These are phyloP conservation scores for Aspergillus brunneoviolaceus DNA, from an alignment of 2,329 filamentous ascomycete genomes.

Conservation along the genomic window DNA sequence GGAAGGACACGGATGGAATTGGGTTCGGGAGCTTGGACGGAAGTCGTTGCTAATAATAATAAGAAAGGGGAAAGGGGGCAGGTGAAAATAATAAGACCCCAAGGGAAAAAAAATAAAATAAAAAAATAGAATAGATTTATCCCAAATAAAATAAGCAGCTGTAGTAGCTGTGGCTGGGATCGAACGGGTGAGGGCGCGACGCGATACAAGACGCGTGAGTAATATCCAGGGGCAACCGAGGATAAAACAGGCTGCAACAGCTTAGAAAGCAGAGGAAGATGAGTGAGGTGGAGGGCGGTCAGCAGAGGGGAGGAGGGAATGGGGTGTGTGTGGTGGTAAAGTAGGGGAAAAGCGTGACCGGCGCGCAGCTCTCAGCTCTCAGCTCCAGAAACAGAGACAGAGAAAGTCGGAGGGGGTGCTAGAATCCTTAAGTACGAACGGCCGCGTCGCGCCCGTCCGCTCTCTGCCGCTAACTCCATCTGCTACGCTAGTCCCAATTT, in stretches of 20 bases:
- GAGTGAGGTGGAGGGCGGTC: slow-evolving; percentile 16
- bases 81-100: slow-evolving; percentile 12
- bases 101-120: slow-evolving; percentile 4
- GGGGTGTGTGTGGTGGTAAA: slow-evolving; percentile 13
- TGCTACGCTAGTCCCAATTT: slow-evolving; percentile 34
- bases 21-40: slow-evolving; percentile 6
- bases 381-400: slow-evolving; percentile 40
- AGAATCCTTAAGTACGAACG: slow-evolving; percentile 46
- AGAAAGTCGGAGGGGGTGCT: slow-evolving; percentile 41
- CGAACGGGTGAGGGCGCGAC: slow-evolving; percentile 18
- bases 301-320: slow-evolving; percentile 10
- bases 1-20: not conserved
- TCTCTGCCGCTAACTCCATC: slow-evolving; percentile 40
- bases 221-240: slow-evolving; percentile 15
- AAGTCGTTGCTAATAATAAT: slow-evolving; percentile 17
- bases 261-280: slow-evolving; percentile 3
- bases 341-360: slow-evolving; percentile 23
- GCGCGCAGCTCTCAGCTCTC: slow-evolving; percentile 30
- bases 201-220: slow-evolving; percentile 23
- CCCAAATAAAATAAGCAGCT: slow-evolving; percentile 13
- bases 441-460: slow-evolving; percentile 33
- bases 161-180: slow-evolving; percentile 22
- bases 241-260: slow-evolving; percentile 11
- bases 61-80: slow-evolving; percentile 1
- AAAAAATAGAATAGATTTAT: slow-evolving; percentile 9